Conservation (phyloP, 164 flowering plant genomes). For the Dillenia suffruticosa region DNA sequence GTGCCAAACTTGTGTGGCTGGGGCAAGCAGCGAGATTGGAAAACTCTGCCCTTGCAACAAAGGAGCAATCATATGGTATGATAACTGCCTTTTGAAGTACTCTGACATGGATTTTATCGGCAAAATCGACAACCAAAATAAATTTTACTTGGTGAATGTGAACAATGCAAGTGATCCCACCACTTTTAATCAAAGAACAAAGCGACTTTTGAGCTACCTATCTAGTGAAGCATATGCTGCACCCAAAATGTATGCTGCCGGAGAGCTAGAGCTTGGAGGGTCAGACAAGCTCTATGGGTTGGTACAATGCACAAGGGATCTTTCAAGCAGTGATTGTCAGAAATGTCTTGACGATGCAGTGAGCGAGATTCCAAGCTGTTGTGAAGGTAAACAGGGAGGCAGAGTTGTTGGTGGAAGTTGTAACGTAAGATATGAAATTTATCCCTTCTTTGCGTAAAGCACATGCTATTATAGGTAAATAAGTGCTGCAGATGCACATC, state of each 20-base stretch:
- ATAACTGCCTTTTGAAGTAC: conserved; percentile 19
- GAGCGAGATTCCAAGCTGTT: not conserved
- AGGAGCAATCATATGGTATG: conserved; percentile 24
- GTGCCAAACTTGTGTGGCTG: too few species aligned
- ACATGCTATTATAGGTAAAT: not conserved
- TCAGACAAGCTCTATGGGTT: conserved; percentile 16
- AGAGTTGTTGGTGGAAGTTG: not conserved
- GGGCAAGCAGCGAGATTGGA: too few species aligned
- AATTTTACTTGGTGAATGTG: not conserved
- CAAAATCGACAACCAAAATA: not conserved
- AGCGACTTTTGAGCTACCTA: not conserved
- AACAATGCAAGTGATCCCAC: not conserved
- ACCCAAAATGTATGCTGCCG: not conserved
- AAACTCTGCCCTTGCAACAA: too few species aligned
- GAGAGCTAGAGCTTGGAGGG: not conserved
- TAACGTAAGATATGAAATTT: not conserved
- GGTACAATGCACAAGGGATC: conserved; percentile 23
- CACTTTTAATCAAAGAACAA: not conserved
- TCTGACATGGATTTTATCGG: conserved; percentile 9
- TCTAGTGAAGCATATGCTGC: not conserved
- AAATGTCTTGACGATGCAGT: not conserved
- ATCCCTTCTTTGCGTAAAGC: not conserved
- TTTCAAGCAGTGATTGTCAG: not conserved
- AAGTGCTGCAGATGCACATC: too few species aligned
- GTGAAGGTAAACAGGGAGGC: not conserved